Conservation (phyloP, 2,329 filamentous ascomycete genomes). For the Diaporthe eres region DNA sequence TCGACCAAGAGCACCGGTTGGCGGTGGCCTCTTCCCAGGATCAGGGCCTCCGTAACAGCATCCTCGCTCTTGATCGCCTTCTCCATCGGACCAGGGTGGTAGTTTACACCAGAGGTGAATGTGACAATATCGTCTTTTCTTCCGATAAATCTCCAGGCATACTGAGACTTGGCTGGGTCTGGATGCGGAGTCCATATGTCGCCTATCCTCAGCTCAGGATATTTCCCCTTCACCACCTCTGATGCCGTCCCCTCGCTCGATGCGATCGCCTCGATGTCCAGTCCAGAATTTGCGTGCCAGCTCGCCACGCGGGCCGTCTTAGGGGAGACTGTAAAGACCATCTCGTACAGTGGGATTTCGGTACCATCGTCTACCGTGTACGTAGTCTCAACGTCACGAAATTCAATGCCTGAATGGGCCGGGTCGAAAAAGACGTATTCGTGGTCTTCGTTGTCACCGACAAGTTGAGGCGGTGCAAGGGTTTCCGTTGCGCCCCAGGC, state of each 20-base stretch:
- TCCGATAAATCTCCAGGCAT: constrained; percentile 43
- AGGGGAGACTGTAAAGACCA: constrained; percentile 40
- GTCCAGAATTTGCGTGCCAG: constrained; percentile 23
- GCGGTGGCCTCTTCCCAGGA: neutral
- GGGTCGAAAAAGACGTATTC: constrained; percentile 43
- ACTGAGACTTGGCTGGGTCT: constrained; percentile 42
- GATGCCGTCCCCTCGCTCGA: neutral
- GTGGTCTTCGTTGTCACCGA: constrained; percentile 38
- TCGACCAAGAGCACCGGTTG: constrained; percentile 8
- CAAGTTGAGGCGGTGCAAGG: constrained; percentile 38
- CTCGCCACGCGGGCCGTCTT: constrained; percentile 36
- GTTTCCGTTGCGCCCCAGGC: constrained; percentile 43
- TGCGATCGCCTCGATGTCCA: neutral
- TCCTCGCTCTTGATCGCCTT: constrained; percentile 13
- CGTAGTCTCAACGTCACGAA: constrained; percentile 39
- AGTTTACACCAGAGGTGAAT: constrained; percentile 29
- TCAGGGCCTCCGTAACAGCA: neutral
- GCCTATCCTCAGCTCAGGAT: constrained; percentile 35
- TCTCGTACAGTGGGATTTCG: constrained; percentile 41
- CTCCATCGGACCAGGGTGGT: constrained; percentile 23
- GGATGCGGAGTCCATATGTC: constrained; percentile 45
- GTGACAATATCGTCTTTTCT: constrained; percentile 43
- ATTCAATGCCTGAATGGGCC: constrained; percentile 40
- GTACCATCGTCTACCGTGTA: constrained; percentile 31
- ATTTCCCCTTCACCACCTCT: neutral